A percentile compares a stretch with the other conserved stretches of the same genome.
phyloP scores from a whole-genome alignment of 2,329 filamentous ascomycete species.

The Aspergillus luchuensis region DNA sequence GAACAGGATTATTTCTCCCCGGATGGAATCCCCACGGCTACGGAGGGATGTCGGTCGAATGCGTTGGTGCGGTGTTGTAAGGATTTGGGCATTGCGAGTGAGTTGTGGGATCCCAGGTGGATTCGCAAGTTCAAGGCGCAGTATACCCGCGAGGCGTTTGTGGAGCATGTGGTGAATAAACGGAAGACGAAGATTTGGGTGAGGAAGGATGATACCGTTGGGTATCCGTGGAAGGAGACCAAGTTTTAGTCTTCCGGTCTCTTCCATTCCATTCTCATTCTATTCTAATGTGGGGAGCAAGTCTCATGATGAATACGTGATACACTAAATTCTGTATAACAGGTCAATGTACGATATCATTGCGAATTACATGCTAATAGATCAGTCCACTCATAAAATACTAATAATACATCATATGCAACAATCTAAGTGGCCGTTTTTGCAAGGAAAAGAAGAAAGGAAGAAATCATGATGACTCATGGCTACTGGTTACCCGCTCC shows the following conservation, averaged over 20 bases:
- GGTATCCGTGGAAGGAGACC: slow-evolving; percentile 63
- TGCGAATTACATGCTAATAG: background rate
- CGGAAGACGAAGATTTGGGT: slow-evolving; percentile 87
- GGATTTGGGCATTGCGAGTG: slow-evolving; percentile 89
- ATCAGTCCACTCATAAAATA: background rate
- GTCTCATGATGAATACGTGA: too few relatives aligned
- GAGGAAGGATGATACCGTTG: slow-evolving; percentile 76
- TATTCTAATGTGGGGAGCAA: too few relatives aligned
- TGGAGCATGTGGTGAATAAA: slow-evolving; percentile 83
- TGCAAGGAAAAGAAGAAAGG: too few relatives aligned
- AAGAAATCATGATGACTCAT: slow-evolving; percentile 6
- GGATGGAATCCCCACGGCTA: slow-evolving; percentile 88
- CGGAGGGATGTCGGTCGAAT: slow-evolving; percentile 97
- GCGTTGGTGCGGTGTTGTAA: slow-evolving; percentile 98
- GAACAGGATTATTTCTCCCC: slow-evolving; percentile 92
- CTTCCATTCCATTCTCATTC: too few relatives aligned
- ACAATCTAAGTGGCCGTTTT: too few relatives aligned
- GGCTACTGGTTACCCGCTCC: background rate
- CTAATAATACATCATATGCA: background rate
- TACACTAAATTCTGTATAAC: background rate
- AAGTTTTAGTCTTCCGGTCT: slow-evolving; percentile 19
- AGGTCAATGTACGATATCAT: background rate
- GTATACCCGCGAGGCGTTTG: slow-evolving; percentile 78
- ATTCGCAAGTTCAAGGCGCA: slow-evolving; percentile 78
- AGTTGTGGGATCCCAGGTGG: slow-evolving; percentile 94